A percentile compares a stretch with the other conserved stretches of the same genome.
These are phyloP conservation scores for Apiospora kogelbergensis DNA, from an alignment of 2,329 filamentous ascomycete genomes.

Conservation along the genomic window DNA sequence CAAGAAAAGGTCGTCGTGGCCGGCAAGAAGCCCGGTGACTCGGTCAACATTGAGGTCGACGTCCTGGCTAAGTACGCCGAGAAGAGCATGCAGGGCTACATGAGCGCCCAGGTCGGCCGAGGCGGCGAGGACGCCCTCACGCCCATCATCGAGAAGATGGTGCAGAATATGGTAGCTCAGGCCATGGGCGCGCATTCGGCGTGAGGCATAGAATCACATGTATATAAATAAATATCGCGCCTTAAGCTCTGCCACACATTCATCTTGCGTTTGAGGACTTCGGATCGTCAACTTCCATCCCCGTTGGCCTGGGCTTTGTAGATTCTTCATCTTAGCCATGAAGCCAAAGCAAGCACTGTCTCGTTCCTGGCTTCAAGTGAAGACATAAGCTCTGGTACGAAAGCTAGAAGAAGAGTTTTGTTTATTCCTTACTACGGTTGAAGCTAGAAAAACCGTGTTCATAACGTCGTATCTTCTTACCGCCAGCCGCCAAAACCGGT, in stretches of 20 bases:
- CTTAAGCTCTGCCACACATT: background rate
- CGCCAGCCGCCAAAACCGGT: background rate
- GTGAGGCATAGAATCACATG: background rate
- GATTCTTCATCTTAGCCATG: background rate
- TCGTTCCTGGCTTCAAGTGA: background rate
- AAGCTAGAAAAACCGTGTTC: slow-evolving; percentile 2
- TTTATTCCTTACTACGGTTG: background rate
- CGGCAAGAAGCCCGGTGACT: slow-evolving; percentile 73
- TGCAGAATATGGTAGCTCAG: slow-evolving; percentile 73
- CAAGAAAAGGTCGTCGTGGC: slow-evolving; percentile 88
- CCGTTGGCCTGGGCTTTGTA: background rate
- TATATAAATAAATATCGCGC: background rate
- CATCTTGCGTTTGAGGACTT: background rate
- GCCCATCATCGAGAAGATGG: slow-evolving; percentile 68
- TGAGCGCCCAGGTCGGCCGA: slow-evolving; percentile 56
- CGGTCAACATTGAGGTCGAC: slow-evolving; percentile 91
- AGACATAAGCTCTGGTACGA: background rate
- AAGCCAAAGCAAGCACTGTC: background rate
- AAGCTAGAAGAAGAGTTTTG: background rate
- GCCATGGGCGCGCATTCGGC: slow-evolving; percentile 43
- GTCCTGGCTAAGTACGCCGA: slow-evolving; percentile 84
- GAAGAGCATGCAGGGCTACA: slow-evolving; percentile 84
- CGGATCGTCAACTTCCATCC: background rate
- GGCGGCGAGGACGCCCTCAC: slow-evolving; percentile 40
- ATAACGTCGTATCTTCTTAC: slow-evolving; percentile 4